phyloP scores from a whole-genome alignment of 2,329 filamentous ascomycete genomes.

The Pleoardoris graminearum region DNA sequence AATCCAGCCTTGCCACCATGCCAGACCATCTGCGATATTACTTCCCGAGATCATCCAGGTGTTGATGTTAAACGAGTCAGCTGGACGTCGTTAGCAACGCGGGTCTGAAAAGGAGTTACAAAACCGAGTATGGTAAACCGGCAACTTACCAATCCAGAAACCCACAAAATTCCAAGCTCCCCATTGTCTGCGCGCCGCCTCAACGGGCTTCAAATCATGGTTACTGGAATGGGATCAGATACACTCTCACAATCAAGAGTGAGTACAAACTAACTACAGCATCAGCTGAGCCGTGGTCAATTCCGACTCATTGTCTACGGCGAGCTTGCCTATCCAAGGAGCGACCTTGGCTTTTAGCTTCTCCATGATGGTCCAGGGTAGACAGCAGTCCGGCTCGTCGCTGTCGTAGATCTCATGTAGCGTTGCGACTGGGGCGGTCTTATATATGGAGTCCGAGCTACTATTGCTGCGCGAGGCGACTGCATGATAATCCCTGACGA shows the following conservation, averaged over 20 bases:
- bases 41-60: conserved; percentile 92
- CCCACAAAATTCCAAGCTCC: conserved; percentile 84
- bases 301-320: conserved; percentile 74
- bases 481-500: conserved; percentile 12
- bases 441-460: conserved; percentile 24
- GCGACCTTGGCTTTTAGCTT: conserved; percentile 46
- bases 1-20: conserved; percentile 82
- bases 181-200: conserved; percentile 80
- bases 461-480: conserved; percentile 22
- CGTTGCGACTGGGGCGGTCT: conserved; percentile 17
- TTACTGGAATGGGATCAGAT: conserved; percentile 5
- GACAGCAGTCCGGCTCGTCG: conserved; percentile 17
- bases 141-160: conserved; percentile 69
- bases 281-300: conserved; percentile 80
- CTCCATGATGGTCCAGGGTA: conserved; percentile 43
- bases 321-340: conserved; percentile 60
- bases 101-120: background rate
- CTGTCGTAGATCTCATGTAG: conserved; percentile 20
- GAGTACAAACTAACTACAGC: conserved; percentile 80
- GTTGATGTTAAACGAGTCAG: conserved; percentile 60
- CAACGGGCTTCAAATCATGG: conserved; percentile 55
- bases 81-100: conserved; percentile 13
- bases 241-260: background rate
- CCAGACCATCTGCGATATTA: conserved; percentile 76
- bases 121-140: background rate